phyloP scores from a whole-genome alignment of 768 basidiomycete genomes.

The Boletus speciosus region DNA sequence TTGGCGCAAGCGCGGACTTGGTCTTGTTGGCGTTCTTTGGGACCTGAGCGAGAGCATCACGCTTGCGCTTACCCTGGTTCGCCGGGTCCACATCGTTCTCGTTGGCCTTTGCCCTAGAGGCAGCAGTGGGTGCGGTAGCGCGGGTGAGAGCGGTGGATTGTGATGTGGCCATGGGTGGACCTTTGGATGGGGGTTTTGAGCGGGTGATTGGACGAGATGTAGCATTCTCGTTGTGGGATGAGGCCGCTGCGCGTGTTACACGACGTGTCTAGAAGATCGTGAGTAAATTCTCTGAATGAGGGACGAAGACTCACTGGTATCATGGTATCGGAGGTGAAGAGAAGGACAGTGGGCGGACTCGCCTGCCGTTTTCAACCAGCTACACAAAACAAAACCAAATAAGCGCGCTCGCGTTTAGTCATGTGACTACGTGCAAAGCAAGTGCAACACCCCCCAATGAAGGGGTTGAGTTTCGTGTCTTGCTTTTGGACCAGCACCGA shows the following conservation, averaged over 20 bases:
- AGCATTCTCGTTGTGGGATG: constrained; percentile 63
- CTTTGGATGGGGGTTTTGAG: constrained; percentile 51
- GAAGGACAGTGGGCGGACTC: constrained; percentile 18
- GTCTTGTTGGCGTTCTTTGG: constrained; percentile 47
- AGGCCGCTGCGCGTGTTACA: constrained; percentile 54
- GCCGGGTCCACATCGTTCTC: constrained; percentile 45
- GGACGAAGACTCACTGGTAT: constrained; percentile 38
- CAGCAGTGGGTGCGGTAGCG: constrained; percentile 40
- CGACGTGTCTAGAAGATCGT: constrained; percentile 51
- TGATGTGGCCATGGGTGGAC: constrained; percentile 33
- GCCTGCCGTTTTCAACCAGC: constrained; percentile 36
- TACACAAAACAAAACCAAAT: constrained; percentile 36
- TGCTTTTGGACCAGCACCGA: neutral
- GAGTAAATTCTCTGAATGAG: neutral
- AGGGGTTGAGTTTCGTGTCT: constrained; percentile 12
- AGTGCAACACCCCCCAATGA: constrained; percentile 10
- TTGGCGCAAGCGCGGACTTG: constrained; percentile 33
- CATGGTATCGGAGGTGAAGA: constrained; percentile 35
- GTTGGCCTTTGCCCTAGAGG: constrained; percentile 35
- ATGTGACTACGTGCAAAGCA: constrained; percentile 24
- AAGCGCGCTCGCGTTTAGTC: constrained; percentile 37
- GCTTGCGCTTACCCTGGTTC: constrained; percentile 65
- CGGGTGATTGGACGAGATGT: constrained; percentile 62
- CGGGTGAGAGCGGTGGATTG: constrained; percentile 37
- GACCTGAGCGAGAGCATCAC: constrained; percentile 72